Percentiles rank a stretch among this genome's conserved stretches.
Conservation (phyloP, 768 basidiomycete genomes). For the Ephemerocybe angulata region DNA sequence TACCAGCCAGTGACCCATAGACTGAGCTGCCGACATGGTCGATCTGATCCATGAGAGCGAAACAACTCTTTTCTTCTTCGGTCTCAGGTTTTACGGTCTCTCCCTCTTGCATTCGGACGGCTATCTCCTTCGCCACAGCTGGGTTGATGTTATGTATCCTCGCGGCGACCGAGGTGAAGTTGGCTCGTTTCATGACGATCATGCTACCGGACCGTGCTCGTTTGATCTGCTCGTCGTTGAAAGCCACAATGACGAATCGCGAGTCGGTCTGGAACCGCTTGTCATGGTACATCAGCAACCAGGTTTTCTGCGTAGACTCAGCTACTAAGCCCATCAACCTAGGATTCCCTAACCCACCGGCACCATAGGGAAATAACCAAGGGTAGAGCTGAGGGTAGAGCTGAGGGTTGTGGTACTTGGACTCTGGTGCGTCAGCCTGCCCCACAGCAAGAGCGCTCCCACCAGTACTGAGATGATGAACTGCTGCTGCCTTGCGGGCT, state of each 20-base stretch:
- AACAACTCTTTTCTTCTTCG: not conserved
- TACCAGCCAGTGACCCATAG: not conserved
- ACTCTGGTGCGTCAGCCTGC: slow-evolving; percentile 20
- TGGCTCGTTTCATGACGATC: slow-evolving; percentile 6
- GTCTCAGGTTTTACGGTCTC: not conserved
- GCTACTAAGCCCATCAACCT: not conserved
- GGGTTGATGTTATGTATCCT: slow-evolving; percentile 17
- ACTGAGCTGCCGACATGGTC: not conserved
- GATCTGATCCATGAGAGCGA: not conserved
- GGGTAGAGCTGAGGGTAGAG: slow-evolving; percentile 27
- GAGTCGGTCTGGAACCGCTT: slow-evolving; percentile 31
- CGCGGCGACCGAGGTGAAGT: slow-evolving; percentile 19
- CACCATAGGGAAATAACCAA: slow-evolving; percentile 36
- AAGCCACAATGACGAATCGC: slow-evolving; percentile 27
- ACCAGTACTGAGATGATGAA: slow-evolving; percentile 22
- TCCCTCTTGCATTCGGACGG: not conserved
- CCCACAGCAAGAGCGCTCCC: slow-evolving; percentile 27
- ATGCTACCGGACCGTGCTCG: slow-evolving; percentile 6
- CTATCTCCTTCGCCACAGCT: slow-evolving; percentile 6
- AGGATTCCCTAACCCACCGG: slow-evolving; percentile 21
- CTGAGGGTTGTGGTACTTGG: slow-evolving; percentile 32
- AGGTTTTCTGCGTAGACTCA: slow-evolving; percentile 13
- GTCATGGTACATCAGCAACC: slow-evolving; percentile 31
- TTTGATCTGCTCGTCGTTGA: slow-evolving; percentile 31
- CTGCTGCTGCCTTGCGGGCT: slow-evolving; percentile 18